Evolutionary conservation across 2,329 filamentous ascomycete genomes (phyloP).

Genomic region (Microsporum canis): DNA sequence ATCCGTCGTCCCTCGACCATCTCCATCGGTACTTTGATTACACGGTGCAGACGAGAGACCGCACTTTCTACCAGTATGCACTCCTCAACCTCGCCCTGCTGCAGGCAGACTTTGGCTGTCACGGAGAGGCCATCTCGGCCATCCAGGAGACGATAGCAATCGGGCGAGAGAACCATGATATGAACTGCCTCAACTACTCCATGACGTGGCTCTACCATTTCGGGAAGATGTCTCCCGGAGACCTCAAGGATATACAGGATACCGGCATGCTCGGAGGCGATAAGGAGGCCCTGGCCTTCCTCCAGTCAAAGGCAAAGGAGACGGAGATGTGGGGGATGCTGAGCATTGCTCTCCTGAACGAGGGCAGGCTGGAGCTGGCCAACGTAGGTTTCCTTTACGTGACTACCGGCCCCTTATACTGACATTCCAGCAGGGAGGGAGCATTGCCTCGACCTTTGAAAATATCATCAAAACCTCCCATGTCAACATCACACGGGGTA

Average conservation of each 20-base stretch:
- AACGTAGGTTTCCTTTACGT: constrained; percentile 46
- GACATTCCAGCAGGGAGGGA: constrained; percentile 41
- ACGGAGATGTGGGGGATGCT: constrained; percentile 74
- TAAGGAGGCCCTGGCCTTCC: constrained; percentile 68
- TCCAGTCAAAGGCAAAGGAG: constrained; percentile 78
- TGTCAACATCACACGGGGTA: constrained; percentile 63
- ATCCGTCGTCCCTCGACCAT: constrained; percentile 77
- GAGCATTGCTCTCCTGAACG: constrained; percentile 71
- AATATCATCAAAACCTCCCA: constrained; percentile 72
- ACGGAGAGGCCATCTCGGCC: constrained; percentile 76
- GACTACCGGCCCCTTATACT: not conserved
- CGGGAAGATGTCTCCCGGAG: constrained; percentile 66
- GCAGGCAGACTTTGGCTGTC: constrained; percentile 89
- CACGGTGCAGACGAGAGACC: constrained; percentile 74
- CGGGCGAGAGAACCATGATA: constrained; percentile 87
- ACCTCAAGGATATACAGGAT: constrained; percentile 59
- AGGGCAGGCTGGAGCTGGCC: constrained; percentile 67
- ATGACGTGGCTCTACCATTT: constrained; percentile 95
- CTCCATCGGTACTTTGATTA: constrained; percentile 96
- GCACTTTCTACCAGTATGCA: constrained; percentile 86
- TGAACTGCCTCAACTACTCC: constrained; percentile 85
- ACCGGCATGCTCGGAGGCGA: constrained; percentile 65
- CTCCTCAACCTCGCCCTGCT: constrained; percentile 85
- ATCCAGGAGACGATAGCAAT: constrained; percentile 93
- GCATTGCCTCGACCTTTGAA: constrained; percentile 55